phyloP scores from a whole-genome alignment of 495 filamentous ascomycete genomes.

The Penicillium verhagenii region DNA sequence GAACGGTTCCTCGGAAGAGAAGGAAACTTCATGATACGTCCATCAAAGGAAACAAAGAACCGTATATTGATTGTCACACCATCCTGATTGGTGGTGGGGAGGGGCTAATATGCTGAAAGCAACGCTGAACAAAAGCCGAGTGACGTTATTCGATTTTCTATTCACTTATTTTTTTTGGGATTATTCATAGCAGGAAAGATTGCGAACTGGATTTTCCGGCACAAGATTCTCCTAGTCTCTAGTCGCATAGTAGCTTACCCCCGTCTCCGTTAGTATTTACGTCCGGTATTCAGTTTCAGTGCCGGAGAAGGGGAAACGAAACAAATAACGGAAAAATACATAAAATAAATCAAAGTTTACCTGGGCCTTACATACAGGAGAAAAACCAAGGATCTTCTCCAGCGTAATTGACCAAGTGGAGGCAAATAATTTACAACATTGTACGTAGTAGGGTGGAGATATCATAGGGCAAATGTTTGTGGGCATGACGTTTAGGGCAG shows the following conservation, averaged over 20 bases:
- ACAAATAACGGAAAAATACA: slow-evolving; percentile 4
- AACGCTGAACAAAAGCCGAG: slow-evolving; percentile 8
- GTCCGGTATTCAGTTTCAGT: background rate
- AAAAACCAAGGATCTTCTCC: background rate
- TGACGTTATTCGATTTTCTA: slow-evolving; percentile 10
- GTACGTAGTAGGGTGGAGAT: background rate
- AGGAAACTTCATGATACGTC: slow-evolving; percentile 30
- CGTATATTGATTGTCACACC: background rate
- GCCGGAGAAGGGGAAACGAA: background rate
- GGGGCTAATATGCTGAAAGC: background rate
- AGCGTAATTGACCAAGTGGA: background rate
- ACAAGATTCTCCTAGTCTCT: background rate
- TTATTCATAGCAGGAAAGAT: background rate
- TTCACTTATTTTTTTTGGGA: no score
- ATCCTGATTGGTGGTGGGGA: background rate
- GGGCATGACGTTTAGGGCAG: slow-evolving; percentile 12
- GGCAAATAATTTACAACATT: background rate
- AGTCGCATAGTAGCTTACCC: no score
- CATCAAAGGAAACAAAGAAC: slow-evolving; percentile 1
- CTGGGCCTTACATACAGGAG: background rate
- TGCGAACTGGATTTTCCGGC: background rate
- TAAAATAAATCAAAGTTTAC: background rate
- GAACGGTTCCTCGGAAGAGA: slow-evolving; percentile 19
- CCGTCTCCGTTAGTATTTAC: no score
- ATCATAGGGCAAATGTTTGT: slow-evolving; percentile 8